Conservation (phyloP, 495 filamentous ascomycete genomes). For the Xanthoparmelia taractica region DNA sequence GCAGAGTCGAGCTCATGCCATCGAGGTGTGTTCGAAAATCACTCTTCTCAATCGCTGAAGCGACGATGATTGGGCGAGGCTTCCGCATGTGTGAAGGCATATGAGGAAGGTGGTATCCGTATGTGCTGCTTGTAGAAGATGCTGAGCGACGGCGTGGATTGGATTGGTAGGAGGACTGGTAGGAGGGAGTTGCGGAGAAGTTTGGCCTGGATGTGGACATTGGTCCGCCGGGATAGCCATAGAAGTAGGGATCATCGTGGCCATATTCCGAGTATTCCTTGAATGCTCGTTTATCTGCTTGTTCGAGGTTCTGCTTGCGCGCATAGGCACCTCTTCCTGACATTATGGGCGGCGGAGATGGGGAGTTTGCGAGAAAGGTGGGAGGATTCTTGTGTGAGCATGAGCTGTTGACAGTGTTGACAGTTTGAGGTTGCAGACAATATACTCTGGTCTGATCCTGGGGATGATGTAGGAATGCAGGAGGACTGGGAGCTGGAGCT, state of each 20-base stretch:
- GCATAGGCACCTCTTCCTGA: conserved; percentile 28
- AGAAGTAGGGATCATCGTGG: conserved; percentile 22
- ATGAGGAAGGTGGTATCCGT: conserved; percentile 25
- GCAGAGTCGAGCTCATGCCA: conserved; percentile 29
- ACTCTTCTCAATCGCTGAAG: conserved; percentile 29
- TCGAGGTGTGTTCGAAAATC: conserved; percentile 29
- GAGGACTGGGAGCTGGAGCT: background rate
- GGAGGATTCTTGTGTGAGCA: background rate
- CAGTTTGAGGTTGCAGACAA: background rate
- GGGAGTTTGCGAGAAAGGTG: background rate
- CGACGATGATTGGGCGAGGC: conserved; percentile 28
- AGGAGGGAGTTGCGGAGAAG: conserved; percentile 24
- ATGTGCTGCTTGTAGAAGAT: conserved; percentile 27
- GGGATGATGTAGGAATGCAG: background rate
- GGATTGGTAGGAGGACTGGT: conserved; percentile 21
- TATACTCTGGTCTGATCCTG: background rate
- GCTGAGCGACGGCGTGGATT: conserved; percentile 24
- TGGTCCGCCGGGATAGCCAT: conserved; percentile 22
- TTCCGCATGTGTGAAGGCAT: conserved; percentile 26
- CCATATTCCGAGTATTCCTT: conserved; percentile 24
- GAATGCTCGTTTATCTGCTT: conserved; percentile 22
- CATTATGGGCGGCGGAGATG: conserved; percentile 17
- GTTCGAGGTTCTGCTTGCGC: conserved; percentile 23
- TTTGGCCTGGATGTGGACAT: conserved; percentile 15
- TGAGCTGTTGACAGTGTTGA: background rate